Conservation (phyloP, 1,284 basidiomycete species). For the Ceratobasidium sp. region DNA sequence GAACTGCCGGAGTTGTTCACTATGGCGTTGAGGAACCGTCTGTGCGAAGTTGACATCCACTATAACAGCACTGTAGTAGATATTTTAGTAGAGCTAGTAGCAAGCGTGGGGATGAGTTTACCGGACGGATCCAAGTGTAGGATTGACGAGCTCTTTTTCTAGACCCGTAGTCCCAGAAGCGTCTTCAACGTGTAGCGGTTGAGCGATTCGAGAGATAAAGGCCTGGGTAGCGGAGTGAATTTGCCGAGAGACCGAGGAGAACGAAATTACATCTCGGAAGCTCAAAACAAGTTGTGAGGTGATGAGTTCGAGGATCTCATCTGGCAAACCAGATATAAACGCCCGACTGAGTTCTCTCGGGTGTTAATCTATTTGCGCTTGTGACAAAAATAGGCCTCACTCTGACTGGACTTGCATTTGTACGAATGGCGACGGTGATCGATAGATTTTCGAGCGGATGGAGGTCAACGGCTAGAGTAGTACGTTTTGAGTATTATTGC, state of each 20-base stretch:
- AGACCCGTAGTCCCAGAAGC: background rate
- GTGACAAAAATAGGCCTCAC: no score
- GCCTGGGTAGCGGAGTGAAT: background rate
- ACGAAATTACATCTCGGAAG: constrained; percentile 10
- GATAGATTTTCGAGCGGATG: no score
- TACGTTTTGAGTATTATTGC: no score
- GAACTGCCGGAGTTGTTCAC: background rate
- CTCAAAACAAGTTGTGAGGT: background rate
- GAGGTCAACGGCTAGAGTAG: no score
- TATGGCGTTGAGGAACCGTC: background rate
- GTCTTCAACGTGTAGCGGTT: background rate
- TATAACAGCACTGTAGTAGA: background rate
- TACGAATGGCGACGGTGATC: no score
- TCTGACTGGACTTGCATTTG: no score
- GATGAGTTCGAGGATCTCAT: constrained; percentile 16
- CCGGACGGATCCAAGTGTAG: no score
- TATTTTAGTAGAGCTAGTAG: no score
- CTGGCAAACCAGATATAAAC: background rate
- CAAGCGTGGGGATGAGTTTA: no score
- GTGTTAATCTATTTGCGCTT: no score
- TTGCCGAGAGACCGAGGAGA: constrained; percentile 2
- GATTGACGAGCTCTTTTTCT: no score
- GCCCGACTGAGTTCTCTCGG: no score
- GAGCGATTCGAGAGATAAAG: background rate
- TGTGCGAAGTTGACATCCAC: background rate